Conservation (phyloP, 2,329 filamentous ascomycete species). For the Clonostachys rhizophaga region DNA sequence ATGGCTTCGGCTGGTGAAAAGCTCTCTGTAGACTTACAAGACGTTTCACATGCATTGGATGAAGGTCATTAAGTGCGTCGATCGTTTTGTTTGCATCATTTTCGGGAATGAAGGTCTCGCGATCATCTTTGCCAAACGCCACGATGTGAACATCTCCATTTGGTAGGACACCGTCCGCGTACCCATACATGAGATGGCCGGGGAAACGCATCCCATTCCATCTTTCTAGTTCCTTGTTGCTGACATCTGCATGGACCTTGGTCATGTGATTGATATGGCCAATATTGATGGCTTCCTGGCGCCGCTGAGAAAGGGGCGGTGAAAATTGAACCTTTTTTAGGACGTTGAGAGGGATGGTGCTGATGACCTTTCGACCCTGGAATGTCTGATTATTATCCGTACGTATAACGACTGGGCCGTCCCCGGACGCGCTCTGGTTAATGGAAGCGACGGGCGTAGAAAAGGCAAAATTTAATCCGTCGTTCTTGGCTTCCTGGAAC, state of each 20-base stretch:
- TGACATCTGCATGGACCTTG: conserved; percentile 10
- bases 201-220: conserved; percentile 9
- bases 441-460: conserved; percentile 10
- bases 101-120: conserved; percentile 3
- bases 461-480: conserved; percentile 17
- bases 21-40: background rate
- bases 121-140: conserved; percentile 1
- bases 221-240: conserved; percentile 8
- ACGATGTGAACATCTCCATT: background rate
- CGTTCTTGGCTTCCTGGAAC: conserved; percentile 14
- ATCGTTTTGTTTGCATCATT: conserved; percentile 5
- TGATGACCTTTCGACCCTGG: conserved; percentile 12
- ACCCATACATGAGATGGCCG: conserved; percentile 7
- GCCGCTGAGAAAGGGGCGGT: background rate
- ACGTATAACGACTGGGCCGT: background rate
- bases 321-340: conserved; percentile 1
- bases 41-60: background rate
- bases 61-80: conserved; percentile 4
- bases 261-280: conserved; percentile 6
- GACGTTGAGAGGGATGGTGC: conserved; percentile 11
- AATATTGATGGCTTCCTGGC: conserved; percentile 2
- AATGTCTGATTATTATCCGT: conserved; percentile 4
- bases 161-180: conserved; percentile 5
- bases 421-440: background rate
- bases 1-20: too few relatives aligned